Percentiles rank a stretch among this genome's conserved stretches.
These are phyloP conservation scores for Ceratobasidium sp. DNA, from an alignment of 1,284 basidiomycete genomes.

Conservation along the genomic window DNA sequence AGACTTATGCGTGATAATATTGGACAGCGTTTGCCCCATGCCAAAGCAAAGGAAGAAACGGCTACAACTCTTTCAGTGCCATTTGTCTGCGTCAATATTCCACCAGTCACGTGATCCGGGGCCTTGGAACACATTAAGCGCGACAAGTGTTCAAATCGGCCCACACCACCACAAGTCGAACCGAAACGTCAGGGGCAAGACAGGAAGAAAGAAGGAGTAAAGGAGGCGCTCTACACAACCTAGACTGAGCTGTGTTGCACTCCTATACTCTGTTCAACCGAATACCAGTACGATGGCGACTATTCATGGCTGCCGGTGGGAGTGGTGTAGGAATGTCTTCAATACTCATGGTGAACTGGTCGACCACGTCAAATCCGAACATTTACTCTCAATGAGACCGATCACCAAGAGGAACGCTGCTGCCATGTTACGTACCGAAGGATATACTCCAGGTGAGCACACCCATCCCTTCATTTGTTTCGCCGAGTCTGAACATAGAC, in stretches of 20 bases:
- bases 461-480: not conserved
- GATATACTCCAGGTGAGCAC: conserved; percentile 34
- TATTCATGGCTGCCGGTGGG: conserved; percentile 37
- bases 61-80: too few relatives aligned
- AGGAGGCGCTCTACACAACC: not conserved
- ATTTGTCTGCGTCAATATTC: too few relatives aligned
- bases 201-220: not conserved
- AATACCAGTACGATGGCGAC: not conserved
- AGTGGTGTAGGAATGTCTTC: conserved; percentile 38
- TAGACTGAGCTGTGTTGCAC: not conserved
- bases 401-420: conserved; percentile 30
- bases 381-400: conserved; percentile 27
- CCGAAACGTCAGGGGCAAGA: too few relatives aligned
- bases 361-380: conserved; percentile 27
- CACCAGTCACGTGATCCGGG: too few relatives aligned
- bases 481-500: not conserved
- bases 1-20: too few relatives aligned
- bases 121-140: too few relatives aligned
- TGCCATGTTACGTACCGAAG: conserved; percentile 31
- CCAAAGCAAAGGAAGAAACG: too few relatives aligned
- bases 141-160: too few relatives aligned
- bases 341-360: conserved; percentile 25
- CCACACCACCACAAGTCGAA: too few relatives aligned
- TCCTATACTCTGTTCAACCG: not conserved
- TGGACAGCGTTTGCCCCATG: too few relatives aligned